Evolutionary conservation across 2,329 filamentous ascomycete genomes (phyloP).

Genomic region (Phaeosphaeriaceae sp.): DNA sequence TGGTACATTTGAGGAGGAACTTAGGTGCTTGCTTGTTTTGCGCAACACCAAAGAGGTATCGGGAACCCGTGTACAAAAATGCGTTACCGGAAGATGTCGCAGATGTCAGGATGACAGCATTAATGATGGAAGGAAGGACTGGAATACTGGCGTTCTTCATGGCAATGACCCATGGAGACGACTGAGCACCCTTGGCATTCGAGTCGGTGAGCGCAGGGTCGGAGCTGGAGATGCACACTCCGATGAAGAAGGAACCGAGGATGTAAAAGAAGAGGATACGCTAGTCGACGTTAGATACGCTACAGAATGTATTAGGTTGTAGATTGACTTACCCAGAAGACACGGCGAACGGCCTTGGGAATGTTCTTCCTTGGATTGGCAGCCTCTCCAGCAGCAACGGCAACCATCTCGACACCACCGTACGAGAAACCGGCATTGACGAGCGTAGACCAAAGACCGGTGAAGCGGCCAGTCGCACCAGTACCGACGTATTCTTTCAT

Average conservation of each 20-base stretch:
- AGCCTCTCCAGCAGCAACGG: conserved; percentile 47
- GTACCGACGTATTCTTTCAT: conserved; percentile 56
- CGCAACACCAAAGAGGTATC: conserved; percentile 58
- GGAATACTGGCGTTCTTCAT: conserved; percentile 70
- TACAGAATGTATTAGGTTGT: background rate
- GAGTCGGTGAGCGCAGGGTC: conserved; percentile 58
- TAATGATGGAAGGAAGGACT: conserved; percentile 74
- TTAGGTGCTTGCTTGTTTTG: conserved; percentile 60
- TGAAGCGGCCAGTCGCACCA: conserved; percentile 66
- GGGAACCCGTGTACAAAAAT: conserved; percentile 62
- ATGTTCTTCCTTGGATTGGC: conserved; percentile 51
- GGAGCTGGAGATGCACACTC: conserved; percentile 64
- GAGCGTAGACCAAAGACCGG: conserved; percentile 64
- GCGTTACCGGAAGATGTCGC: conserved; percentile 74
- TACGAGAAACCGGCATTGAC: conserved; percentile 58
- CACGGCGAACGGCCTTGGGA: conserved; percentile 60
- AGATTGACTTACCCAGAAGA: conserved; percentile 52
- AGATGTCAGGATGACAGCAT: conserved; percentile 76
- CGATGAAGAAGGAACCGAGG: conserved; percentile 60
- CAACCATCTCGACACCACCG: conserved; percentile 47
- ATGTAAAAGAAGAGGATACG: conserved; percentile 64
- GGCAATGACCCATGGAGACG: conserved; percentile 64
- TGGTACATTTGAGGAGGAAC: conserved; percentile 58
- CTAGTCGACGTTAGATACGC: background rate
- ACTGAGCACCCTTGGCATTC: conserved; percentile 43